Evolutionary conservation across 371 early-diverging fungal species (phyloP), one percentile per base, ranked within the genome.

Genomic region (Saksenaea oblongispora): DNA sequence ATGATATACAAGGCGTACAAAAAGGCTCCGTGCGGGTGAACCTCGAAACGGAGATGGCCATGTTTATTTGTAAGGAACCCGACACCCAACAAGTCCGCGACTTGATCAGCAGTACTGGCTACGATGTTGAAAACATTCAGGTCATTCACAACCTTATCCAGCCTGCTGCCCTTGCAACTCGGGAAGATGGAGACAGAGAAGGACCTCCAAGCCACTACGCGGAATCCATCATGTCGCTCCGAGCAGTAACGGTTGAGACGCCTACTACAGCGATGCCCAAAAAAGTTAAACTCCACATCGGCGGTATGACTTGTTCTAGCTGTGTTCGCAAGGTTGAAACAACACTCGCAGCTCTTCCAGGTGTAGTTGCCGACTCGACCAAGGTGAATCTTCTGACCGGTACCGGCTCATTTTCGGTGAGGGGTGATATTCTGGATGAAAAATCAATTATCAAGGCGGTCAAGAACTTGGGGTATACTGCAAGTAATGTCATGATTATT

Each of bases 231-330:
- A 41, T 56, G 2, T 70, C 74, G 2, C 65, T 76, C 5, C 65
- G 71, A 51, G 63, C 69, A 24, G 64, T 75, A 3, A 63, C 72
- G 0, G 69, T 80, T 27, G 69, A 67, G n/a, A 60, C 65, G 1
- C 64, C 66, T 11, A 51, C 59, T 3, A 55, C 67, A 8, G 64
- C 78, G 7, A 54, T 47, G 8, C 72, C 76, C 39, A 65, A 73
- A 51, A 80, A 78, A 63, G 78, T 84, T 5, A 79, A 67, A 11
- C 67, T 89, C 44, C 62, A 39, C 61, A 73, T 76, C 68, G 56
- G 76, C 54, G 89, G 95, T 54, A 92, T 95, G 93, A 90, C 92
- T 10, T 93, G 93, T 66, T 81, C 93, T 35, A 88, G 90, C 39
- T 93, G 93, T 56, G 88, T 89, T 35, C 79, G 83, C 4, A 82